Evolutionary conservation across 2,329 filamentous ascomycete genomes (phyloP), one percentile per base, ranked within the genome.

Genomic region (Colletotrichum paranaense): DNA sequence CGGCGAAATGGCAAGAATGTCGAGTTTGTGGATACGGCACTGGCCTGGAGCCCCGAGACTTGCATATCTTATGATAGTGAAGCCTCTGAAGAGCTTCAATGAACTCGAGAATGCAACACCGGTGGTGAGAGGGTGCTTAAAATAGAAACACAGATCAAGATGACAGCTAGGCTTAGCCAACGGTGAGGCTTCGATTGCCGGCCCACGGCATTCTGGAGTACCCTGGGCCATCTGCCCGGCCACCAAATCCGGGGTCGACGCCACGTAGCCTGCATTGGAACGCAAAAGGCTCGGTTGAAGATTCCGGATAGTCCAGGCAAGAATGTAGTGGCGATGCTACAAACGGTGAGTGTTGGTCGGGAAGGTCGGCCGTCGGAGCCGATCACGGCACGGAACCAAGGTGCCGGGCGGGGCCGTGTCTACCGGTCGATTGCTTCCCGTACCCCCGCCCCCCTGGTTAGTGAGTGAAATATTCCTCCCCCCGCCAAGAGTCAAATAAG

Each of bases 351-450:
- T 32, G 35, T 42, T 14, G 38, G 38, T 26, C n/a, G 7, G 42
- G 16, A 8, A 53, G 42, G n/a, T 35, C 42, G 28, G 60, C 42
- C 26, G 30, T 24, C 60, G 60, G 42, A 53, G 42, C 60, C 42
- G 42, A 24, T 35, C 14, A 35, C 38, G 60, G 24, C 42, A 52
- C 28, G 42, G 60, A 63, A 35, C 9, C 60, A 35, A 14, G 12
- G 32, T 63, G 60, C 60, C 42, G 60, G 42, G 42, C 42, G 60
- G 60, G 60, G 60, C 60, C 60, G 42, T 63, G 24, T 63, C 28
- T 16, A 24, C 42, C 42, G 60, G 42, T 49, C 19, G 6, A 1
- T 9, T n/a, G 42, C 19, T 12, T 38, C 38, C 38, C 30, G 8
- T 30, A 1, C 30, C 30, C 28, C 7, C 28, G 6, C 28, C 8